A percentile compares a stretch with the other conserved stretches of the same genome.
phyloP scores from a whole-genome alignment of 1,139 yeast species.

The Suhomyces coccinellae region DNA sequence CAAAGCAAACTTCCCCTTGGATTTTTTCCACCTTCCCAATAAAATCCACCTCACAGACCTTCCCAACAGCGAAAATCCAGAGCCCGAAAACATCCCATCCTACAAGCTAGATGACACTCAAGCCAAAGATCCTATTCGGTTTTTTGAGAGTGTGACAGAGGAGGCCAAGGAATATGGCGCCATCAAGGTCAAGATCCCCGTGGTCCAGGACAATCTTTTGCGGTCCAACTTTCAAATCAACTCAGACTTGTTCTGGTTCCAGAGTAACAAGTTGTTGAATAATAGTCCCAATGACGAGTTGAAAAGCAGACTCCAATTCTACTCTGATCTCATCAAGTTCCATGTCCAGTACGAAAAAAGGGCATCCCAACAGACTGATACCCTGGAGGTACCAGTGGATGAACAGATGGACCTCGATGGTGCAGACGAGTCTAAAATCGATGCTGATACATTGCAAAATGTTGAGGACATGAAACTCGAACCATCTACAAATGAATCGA shows the following conservation, averaged over 20 bases:
- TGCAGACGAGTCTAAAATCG: not conserved
- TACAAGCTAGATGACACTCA: constrained; percentile 46
- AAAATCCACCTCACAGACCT: constrained; percentile 27
- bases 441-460: not conserved
- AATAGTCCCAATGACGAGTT: constrained; percentile 34
- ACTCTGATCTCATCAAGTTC: constrained; percentile 30
- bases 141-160: constrained; percentile 48
- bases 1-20: constrained; percentile 41
- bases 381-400: not conserved
- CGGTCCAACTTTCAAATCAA: constrained; percentile 30
- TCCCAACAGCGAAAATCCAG: constrained; percentile 16
- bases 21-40: constrained; percentile 33
- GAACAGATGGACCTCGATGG: not conserved
- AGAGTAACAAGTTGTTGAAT: constrained; percentile 42
- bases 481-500: too few species aligned
- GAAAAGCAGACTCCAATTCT: constrained; percentile 31
- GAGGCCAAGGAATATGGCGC: constrained; percentile 65
- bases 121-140: constrained; percentile 50
- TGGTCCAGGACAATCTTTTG: constrained; percentile 40
- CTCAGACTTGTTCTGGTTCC: constrained; percentile 55
- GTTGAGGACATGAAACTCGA: too few species aligned
- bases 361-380: not conserved
- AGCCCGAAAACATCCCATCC: constrained; percentile 23
- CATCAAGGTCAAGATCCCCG: constrained; percentile 65
- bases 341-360: constrained; percentile 22